Conservation (phyloP, 2,329 filamentous ascomycete genomes). For the Colletotrichum liriopes region DNA sequence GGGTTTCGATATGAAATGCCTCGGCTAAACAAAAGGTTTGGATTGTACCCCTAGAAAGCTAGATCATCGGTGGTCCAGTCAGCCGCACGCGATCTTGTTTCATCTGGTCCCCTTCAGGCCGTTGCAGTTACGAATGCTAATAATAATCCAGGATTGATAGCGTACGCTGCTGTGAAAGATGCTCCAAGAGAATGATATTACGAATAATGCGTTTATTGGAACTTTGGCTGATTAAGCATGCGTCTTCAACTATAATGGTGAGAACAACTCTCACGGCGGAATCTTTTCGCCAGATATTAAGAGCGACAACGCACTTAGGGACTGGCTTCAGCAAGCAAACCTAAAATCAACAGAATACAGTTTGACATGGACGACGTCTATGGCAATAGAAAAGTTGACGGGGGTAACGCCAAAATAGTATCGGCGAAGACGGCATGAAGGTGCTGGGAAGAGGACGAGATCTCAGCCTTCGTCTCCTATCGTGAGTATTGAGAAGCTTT, state of each 20-base stretch:
- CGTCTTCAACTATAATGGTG: conserved; percentile 52
- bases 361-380: conserved; percentile 61
- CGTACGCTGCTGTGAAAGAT: conserved; percentile 52
- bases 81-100: conserved; percentile 11
- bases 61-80: conserved; percentile 48
- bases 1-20: not conserved
- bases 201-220: conserved; percentile 53
- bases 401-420: no score
- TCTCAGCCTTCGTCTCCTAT: no score
- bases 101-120: not conserved
- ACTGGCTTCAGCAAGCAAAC: conserved; percentile 55
- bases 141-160: conserved; percentile 51
- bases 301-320: conserved; percentile 53
- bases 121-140: not conserved
- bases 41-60: conserved; percentile 48
- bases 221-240: conserved; percentile 53
- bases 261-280: conserved; percentile 63
- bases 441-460: no score
- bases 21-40: conserved; percentile 18
- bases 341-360: conserved; percentile 63
- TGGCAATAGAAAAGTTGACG: conserved; percentile 46
- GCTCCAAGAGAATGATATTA: conserved; percentile 48
- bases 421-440: no score
- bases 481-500: no score
- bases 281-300: conserved; percentile 56